Evolutionary conservation across 371 early-diverging fungal species (phyloP).

Genomic region (Paraphysoderma sedebokerense): DNA sequence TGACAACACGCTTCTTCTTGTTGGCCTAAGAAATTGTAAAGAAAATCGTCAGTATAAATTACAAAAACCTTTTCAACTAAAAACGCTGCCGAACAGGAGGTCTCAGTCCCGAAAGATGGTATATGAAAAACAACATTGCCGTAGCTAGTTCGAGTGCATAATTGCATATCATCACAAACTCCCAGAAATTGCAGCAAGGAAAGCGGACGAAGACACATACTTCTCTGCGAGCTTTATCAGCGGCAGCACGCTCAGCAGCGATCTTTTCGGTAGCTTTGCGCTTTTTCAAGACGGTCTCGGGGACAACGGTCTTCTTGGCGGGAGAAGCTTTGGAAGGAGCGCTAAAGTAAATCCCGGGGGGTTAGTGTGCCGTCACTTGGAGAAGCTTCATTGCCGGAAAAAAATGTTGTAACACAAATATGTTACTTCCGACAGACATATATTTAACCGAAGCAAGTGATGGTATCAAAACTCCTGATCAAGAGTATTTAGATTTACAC

Average conservation of each 20-base stretch:
- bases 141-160: constrained; percentile 13
- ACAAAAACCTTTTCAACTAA: neutral
- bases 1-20: constrained; percentile 68
- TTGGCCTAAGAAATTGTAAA: constrained; percentile 32
- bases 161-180: constrained; percentile 29
- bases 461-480: too few relatives aligned
- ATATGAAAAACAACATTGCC: constrained; percentile 30
- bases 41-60: neutral
- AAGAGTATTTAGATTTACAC: too few relatives aligned
- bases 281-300: constrained; percentile 96
- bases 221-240: constrained; percentile 49
- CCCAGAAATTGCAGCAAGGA: constrained; percentile 8
- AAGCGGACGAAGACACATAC: constrained; percentile 24
- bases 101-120: constrained; percentile 62
- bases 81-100: neutral
- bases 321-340: neutral
- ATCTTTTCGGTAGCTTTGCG: constrained; percentile 74
- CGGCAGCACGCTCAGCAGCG: constrained; percentile 48
- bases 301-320: constrained; percentile 26
- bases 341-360: too few relatives aligned
- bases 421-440: too few relatives aligned
- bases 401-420: too few relatives aligned
- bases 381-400: too few relatives aligned
- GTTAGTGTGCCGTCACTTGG: too few relatives aligned
- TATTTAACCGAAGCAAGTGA: too few relatives aligned